Evolutionary conservation across 345 rosid species (phyloP).

Genomic region (Hibiscus tridactylites): DNA sequence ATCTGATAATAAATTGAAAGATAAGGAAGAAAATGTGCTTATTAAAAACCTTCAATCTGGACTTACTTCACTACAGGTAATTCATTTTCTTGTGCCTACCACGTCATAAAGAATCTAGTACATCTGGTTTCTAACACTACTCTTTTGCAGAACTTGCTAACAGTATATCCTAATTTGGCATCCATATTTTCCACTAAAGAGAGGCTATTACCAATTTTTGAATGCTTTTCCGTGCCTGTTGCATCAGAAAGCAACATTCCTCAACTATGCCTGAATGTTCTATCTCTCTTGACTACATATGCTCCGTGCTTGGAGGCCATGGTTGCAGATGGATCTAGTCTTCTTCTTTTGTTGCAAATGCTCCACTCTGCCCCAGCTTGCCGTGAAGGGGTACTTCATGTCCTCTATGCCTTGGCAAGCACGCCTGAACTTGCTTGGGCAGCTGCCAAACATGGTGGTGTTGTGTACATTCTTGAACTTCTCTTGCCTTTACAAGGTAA

Average conservation of each 20-base stretch:
- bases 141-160: slow-evolving; percentile 67
- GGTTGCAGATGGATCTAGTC: slow-evolving; percentile 98
- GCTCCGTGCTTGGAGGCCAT: slow-evolving; percentile 99
- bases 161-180: slow-evolving; percentile 75
- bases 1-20: slow-evolving; percentile 35
- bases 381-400: slow-evolving; percentile 95
- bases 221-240: slow-evolving; percentile 74
- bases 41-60: slow-evolving; percentile 66
- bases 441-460: slow-evolving; percentile 99
- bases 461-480: slow-evolving; percentile 92
- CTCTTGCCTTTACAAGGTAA: slow-evolving; percentile 87
- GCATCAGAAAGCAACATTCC: slow-evolving; percentile 77
- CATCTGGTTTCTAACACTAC: slow-evolving; percentile 21
- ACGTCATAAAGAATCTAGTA: slow-evolving; percentile 7
- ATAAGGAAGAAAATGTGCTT: slow-evolving; percentile 41
- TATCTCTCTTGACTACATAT: slow-evolving; percentile 84
- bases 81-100: slow-evolving; percentile 6
- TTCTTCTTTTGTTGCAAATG: slow-evolving; percentile 93
- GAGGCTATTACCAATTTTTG: slow-evolving; percentile 81
- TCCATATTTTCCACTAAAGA: slow-evolving; percentile 87
- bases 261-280: slow-evolving; percentile 74
- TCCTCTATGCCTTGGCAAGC: slow-evolving; percentile 98
- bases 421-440: slow-evolving; percentile 99
- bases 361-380: slow-evolving; percentile 84
- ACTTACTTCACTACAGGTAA: slow-evolving; percentile 84